phyloP scores from a whole-genome alignment of 2,329 filamentous ascomycete species.

The Colletotrichum sp. region DNA sequence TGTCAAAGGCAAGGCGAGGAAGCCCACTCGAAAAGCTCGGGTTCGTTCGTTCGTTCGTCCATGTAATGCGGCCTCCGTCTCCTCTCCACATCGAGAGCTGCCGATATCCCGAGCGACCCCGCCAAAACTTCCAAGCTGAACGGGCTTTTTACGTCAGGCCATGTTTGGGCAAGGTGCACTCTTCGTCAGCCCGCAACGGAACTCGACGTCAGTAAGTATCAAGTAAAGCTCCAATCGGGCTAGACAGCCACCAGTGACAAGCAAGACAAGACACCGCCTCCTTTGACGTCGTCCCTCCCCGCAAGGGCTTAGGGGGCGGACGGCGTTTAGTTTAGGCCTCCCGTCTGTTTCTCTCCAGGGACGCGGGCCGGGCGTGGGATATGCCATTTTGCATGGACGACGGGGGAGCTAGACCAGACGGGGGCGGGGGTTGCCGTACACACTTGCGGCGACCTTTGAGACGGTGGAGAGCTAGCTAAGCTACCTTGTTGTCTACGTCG shows the following conservation, averaged over 20 bases:
- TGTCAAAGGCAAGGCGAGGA: not conserved
- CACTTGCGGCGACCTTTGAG: not conserved
- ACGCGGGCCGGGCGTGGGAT: not conserved
- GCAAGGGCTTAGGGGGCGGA: not conserved
- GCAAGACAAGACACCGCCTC: not conserved
- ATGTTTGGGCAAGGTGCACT: not conserved
- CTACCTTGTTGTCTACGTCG: not conserved
- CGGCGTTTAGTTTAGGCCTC: not conserved
- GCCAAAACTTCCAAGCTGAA: not conserved
- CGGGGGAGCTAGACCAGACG: not conserved
- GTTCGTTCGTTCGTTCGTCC: not conserved
- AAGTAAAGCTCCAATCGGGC: not conserved
- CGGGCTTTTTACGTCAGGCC: slow-evolving; percentile 1
- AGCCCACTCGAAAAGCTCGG: not conserved
- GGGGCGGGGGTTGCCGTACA: not conserved
- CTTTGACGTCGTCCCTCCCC: not conserved
- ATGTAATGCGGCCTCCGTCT: not conserved
- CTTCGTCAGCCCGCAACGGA: not conserved
- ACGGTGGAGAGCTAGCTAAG: not conserved
- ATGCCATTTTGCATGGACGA: not conserved
- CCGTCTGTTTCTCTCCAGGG: not conserved
- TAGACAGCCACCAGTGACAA: not conserved
- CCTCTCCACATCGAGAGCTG: not conserved
- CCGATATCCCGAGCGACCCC: slow-evolving; percentile 10
- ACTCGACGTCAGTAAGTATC: not conserved